phyloP scores from a whole-genome alignment of 768 basidiomycete genomes.

The Albatrellus ellisii region DNA sequence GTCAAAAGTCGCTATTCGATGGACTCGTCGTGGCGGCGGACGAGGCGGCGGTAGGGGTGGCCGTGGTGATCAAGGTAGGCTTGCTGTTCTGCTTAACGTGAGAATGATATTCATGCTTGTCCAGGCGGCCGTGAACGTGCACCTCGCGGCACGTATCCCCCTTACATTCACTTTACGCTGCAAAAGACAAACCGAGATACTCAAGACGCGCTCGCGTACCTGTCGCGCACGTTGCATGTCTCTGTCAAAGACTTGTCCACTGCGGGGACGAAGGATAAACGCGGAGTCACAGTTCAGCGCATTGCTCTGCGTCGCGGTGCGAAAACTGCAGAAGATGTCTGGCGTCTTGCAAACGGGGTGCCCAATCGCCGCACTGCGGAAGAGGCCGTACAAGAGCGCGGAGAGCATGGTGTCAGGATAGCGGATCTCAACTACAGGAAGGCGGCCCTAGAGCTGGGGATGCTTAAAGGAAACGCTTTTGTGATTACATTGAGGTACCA shows the following conservation, averaged over 20 bases:
- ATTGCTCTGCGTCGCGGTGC: slow-evolving; percentile 69
- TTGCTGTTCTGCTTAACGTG: background rate
- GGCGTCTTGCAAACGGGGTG: slow-evolving; percentile 67
- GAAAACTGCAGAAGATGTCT: slow-evolving; percentile 73
- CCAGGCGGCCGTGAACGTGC: slow-evolving; percentile 25
- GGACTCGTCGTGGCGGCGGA: slow-evolving; percentile 42
- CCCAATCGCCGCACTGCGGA: slow-evolving; percentile 38
- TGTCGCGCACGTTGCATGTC: slow-evolving; percentile 68
- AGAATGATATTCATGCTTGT: background rate
- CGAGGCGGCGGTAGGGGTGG: slow-evolving; percentile 35
- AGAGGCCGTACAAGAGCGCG: slow-evolving; percentile 55
- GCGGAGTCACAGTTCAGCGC: slow-evolving; percentile 90
- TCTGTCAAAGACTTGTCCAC: slow-evolving; percentile 73
- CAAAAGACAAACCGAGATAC: slow-evolving; percentile 98
- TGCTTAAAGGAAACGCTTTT: slow-evolving; percentile 94
- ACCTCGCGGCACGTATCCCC: slow-evolving; percentile 57
- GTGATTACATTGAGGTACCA: slow-evolving; percentile 83
- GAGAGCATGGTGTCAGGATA: slow-evolving; percentile 82
- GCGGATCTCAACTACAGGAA: slow-evolving; percentile 82
- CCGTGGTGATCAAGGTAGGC: slow-evolving; percentile 12
- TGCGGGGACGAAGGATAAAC: slow-evolving; percentile 97
- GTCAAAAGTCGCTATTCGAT: slow-evolving; percentile 70
- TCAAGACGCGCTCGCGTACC: slow-evolving; percentile 78
- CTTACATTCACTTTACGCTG: slow-evolving; percentile 91
- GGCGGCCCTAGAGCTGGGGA: slow-evolving; percentile 76